Evolutionary conservation across 2,329 filamentous ascomycete genomes (phyloP).

Genomic region (Pseudogymnoascus verrucosus): DNA sequence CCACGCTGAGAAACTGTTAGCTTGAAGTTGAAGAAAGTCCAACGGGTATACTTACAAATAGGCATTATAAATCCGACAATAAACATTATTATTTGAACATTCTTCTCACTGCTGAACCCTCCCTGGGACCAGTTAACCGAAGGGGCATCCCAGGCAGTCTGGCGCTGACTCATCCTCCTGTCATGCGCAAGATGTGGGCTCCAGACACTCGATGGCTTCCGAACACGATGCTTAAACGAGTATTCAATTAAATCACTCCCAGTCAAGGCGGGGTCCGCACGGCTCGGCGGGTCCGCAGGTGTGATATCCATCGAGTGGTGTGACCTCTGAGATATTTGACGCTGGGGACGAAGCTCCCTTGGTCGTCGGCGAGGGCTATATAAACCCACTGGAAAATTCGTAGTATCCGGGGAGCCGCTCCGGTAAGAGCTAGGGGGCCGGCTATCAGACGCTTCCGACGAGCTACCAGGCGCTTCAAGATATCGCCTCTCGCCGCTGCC

Average conservation of each 20-base stretch:
- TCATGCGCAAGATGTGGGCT: constrained; percentile 65
- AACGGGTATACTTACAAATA: constrained; percentile 43
- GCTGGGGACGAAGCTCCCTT: constrained; percentile 29
- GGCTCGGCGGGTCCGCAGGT: constrained; percentile 19
- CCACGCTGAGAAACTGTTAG: constrained; percentile 50
- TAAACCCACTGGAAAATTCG: constrained; percentile 39
- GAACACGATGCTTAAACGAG: constrained; percentile 17
- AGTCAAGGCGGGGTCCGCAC: constrained; percentile 18
- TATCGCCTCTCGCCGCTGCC: constrained; percentile 53
- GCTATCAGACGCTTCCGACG: constrained; percentile 32
- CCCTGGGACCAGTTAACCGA: constrained; percentile 58
- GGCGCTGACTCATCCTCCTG: constrained; percentile 44
- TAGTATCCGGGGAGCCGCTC: constrained; percentile 42
- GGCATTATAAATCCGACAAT: constrained; percentile 71
- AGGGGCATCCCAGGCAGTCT: constrained; percentile 65
- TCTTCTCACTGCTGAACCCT: constrained; percentile 56
- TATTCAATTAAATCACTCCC: constrained; percentile 25
- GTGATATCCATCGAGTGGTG: constrained; percentile 38
- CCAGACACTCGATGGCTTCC: constrained; percentile 51
- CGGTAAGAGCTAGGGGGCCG: constrained; percentile 37
- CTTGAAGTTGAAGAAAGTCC: constrained; percentile 11
- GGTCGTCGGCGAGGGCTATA: constrained; percentile 39
- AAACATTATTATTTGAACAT: constrained; percentile 68
- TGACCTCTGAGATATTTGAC: constrained; percentile 17
- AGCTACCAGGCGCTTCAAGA: constrained; percentile 32